Percentiles rank a stretch among this genome's conserved stretches.
phyloP scores from a whole-genome alignment of 768 basidiomycete genomes.

The Tylopilus rubrobrunneus region DNA sequence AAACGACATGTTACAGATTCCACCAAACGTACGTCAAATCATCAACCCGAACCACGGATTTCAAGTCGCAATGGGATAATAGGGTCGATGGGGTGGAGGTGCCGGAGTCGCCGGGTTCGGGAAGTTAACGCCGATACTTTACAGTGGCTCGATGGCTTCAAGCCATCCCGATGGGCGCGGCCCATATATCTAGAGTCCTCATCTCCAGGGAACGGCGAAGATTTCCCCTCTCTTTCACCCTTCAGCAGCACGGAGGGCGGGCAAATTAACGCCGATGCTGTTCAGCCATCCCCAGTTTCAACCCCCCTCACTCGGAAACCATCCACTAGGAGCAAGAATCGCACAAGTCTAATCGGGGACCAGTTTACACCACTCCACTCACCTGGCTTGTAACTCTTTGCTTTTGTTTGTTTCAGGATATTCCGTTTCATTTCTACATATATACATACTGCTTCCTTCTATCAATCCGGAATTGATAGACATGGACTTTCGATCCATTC shows the following conservation, averaged over 20 bases:
- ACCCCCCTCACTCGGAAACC: conserved; percentile 69
- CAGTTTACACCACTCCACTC: conserved; percentile 21
- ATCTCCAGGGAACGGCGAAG: conserved; percentile 30
- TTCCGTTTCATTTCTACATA: conserved; percentile 4
- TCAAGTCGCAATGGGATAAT: conserved; percentile 38
- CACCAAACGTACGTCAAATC: conserved; percentile 9
- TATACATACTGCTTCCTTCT: neutral
- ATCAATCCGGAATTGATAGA: neutral
- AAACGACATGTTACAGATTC: conserved; percentile 30
- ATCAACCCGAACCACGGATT: conserved; percentile 33
- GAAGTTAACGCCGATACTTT: conserved; percentile 57
- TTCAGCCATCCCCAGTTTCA: conserved; percentile 13
- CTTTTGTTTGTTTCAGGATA: neutral
- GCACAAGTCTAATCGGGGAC: conserved; percentile 41
- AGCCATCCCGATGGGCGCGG: conserved; percentile 52
- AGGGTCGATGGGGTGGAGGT: conserved; percentile 55
- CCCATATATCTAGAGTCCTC: conserved; percentile 33
- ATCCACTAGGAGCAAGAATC: conserved; percentile 53
- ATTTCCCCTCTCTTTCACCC: conserved; percentile 25
- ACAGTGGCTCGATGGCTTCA: conserved; percentile 68
- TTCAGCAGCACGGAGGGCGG: conserved; percentile 32
- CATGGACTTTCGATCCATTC: neutral
- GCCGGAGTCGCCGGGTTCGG: conserved; percentile 55
- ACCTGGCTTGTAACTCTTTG: conserved; percentile 9
- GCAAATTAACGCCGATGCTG: conserved; percentile 38